Conservation (phyloP, 2,329 filamentous ascomycete genomes). For the Colletotrichum cuscutae region DNA sequence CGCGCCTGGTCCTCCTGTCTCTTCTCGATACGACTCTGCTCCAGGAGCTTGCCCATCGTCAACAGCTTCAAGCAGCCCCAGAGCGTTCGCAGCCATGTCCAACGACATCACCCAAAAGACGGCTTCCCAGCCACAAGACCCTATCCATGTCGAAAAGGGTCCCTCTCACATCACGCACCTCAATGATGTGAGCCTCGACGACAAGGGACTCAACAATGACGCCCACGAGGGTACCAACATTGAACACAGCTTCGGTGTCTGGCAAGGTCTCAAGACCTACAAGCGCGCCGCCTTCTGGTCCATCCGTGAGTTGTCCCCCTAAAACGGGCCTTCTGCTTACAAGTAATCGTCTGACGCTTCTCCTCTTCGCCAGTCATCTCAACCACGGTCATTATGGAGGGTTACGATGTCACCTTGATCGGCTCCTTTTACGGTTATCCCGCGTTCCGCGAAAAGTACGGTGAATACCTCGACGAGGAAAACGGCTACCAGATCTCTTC, state of each 20-base stretch:
- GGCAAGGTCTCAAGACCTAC: slow-evolving; percentile 51
- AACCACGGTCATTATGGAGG: slow-evolving; percentile 61
- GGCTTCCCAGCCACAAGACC: slow-evolving; percentile 24
- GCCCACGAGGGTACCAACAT: slow-evolving; percentile 48
- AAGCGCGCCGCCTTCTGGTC: slow-evolving; percentile 53
- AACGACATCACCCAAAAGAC: slow-evolving; percentile 20
- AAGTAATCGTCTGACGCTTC: not conserved
- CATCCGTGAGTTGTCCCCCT: slow-evolving; percentile 42
- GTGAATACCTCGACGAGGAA: slow-evolving; percentile 45
- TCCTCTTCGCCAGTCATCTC: slow-evolving; percentile 47
- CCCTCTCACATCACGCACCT: slow-evolving; percentile 44
- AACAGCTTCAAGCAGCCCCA: slow-evolving; percentile 14
- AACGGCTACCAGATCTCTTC: slow-evolving; percentile 58
- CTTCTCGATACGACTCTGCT: slow-evolving; percentile 21
- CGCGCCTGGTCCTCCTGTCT: not conserved
- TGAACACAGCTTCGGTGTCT: slow-evolving; percentile 49
- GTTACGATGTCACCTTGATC: slow-evolving; percentile 60
- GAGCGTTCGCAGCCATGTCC: slow-evolving; percentile 17
- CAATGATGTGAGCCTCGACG: slow-evolving; percentile 46
- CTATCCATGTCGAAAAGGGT: slow-evolving; percentile 44
- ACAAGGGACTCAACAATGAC: slow-evolving; percentile 50
- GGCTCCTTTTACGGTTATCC: slow-evolving; percentile 57
- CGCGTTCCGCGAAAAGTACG: slow-evolving; percentile 52
- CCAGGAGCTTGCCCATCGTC: slow-evolving; percentile 20
- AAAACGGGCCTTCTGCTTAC: too few relatives aligned